These are phyloP conservation scores for Moricandia arvensis DNA, from an alignment of 345 rosid genomes.

Conservation along the genomic window DNA sequence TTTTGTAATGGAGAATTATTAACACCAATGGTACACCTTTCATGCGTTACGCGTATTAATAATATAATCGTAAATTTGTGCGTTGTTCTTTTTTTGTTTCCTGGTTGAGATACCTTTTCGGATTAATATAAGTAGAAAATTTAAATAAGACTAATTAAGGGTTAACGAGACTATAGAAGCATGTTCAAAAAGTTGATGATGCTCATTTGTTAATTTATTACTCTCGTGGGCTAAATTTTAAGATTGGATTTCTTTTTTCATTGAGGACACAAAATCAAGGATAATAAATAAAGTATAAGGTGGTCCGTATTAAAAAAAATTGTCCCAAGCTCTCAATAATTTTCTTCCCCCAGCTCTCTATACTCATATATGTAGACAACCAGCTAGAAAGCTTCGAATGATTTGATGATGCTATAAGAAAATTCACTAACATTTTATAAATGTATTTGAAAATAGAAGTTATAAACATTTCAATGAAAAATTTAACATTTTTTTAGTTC, in stretches of 20 bases:
- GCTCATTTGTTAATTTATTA: conserved; percentile 37
- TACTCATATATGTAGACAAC: neutral
- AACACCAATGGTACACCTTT: conserved; percentile 24
- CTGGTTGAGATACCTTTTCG: neutral
- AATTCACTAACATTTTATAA: neutral
- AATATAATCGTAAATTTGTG: neutral
- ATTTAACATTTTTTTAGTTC: neutral
- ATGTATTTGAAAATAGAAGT: neutral
- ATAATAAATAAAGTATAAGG: neutral
- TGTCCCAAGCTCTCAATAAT: neutral
- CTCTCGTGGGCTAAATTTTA: conserved; percentile 28
- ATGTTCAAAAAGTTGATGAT: conserved; percentile 33
- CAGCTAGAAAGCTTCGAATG: neutral
- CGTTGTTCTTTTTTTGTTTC: neutral
- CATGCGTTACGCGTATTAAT: conserved; percentile 35
- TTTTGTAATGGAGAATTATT: neutral
- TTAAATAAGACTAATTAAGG: conserved; percentile 3
- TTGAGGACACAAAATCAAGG: neutral
- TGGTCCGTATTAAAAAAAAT: neutral
- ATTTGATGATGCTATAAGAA: neutral
- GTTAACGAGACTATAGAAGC: conserved; percentile 13
- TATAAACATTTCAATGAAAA: neutral
- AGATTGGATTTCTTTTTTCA: neutral
- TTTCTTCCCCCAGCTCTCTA: neutral
- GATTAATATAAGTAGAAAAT: neutral